Base-by-base conservation (phyloP, 108 stramenopile genomes). In the Cyclotella atomus region DNA sequence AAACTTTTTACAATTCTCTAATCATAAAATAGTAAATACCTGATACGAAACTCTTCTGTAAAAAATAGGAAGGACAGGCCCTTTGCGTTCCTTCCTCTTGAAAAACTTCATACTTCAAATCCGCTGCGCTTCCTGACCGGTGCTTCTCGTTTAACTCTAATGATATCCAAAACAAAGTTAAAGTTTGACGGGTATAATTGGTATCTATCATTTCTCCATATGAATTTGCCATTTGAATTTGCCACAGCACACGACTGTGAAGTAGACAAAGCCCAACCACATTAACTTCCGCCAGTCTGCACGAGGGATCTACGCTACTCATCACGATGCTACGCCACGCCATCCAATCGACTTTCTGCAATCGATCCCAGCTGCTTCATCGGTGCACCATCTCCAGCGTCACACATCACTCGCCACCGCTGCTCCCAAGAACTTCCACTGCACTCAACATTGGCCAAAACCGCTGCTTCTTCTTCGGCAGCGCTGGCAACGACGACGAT, bases 391-490 rank as follows among this genome's bases (percentile, higher is more conserved):
- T 19, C 17, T n/a, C 16, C 10, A 10, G n/a, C n/a, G 47, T 12
- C 47, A n/a, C n/a, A n/a, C n/a, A n/a, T n/a, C 47, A 9, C n/a
- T 41, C 47, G 16, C n/a, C 47, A 49, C 47, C 16, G 29, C 17
- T n/a, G 25, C 7, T 56, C 49, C 49, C 20, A 5, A 4, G 17
- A 17, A 21, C n/a, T 21, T 21, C 19, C 19, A 50, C 20, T 15
- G 19, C 29, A 12, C 67, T n/a, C n/a, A n/a, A n/a, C n/a, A n/a
- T n/a, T n/a, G n/a, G n/a, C 12, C 38, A 41, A 41, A 41, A 69
- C 68, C 67, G 77, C 14, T 70, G 19, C 34, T 80, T 75, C 56
- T 84, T 84, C 66, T 84, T 82, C 45, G 75, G 63, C 9, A 71
- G 62, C 21, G 46, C 72, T 29, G 47, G 72, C n/a, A 75, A 70